These are phyloP conservation scores for Achlya hypogyna DNA, from an alignment of 352 stramenopile genomes.

Conservation along the genomic window DNA sequence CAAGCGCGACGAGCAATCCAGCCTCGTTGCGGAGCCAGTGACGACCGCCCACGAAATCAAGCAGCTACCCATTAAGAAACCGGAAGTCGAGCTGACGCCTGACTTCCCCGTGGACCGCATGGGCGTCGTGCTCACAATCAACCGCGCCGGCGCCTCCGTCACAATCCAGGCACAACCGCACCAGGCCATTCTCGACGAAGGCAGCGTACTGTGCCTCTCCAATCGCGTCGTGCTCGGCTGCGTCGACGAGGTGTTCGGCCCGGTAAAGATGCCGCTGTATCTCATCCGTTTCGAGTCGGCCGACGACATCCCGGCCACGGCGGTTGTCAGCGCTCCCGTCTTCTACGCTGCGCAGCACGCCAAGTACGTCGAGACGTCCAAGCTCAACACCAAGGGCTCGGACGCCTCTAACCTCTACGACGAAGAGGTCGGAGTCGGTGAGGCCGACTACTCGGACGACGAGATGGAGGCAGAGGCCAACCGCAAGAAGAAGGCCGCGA, in stretches of 20 bases:
- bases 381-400: conserved; percentile 72
- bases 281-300: conserved; percentile 66
- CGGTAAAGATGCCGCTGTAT: conserved; percentile 81
- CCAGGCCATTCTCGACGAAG: conserved; percentile 56
- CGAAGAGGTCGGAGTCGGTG: conserved; percentile 52
- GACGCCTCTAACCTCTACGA: conserved; percentile 83
- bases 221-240: conserved; percentile 68
- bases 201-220: conserved; percentile 70
- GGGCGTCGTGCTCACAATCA: conserved; percentile 59
- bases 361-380: conserved; percentile 67
- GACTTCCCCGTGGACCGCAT: conserved; percentile 64
- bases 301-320: conserved; percentile 52
- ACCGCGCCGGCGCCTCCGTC: conserved; percentile 48
- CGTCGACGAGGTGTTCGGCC: conserved; percentile 78
- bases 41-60: conserved; percentile 63
- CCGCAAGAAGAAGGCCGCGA: conserved; percentile 35
- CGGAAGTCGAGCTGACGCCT: conserved; percentile 53
- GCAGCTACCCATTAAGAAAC: conserved; percentile 43
- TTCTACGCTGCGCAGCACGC: conserved; percentile 72
- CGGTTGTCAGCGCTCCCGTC: conserved; percentile 33
- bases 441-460: conserved; percentile 73
- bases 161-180: conserved; percentile 62
- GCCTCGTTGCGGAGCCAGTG: conserved; percentile 25
- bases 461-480: conserved; percentile 53
- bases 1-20: conserved; percentile 58